Conservation (phyloP, 164 flowering plant species). For the Brasenia schreberi region DNA sequence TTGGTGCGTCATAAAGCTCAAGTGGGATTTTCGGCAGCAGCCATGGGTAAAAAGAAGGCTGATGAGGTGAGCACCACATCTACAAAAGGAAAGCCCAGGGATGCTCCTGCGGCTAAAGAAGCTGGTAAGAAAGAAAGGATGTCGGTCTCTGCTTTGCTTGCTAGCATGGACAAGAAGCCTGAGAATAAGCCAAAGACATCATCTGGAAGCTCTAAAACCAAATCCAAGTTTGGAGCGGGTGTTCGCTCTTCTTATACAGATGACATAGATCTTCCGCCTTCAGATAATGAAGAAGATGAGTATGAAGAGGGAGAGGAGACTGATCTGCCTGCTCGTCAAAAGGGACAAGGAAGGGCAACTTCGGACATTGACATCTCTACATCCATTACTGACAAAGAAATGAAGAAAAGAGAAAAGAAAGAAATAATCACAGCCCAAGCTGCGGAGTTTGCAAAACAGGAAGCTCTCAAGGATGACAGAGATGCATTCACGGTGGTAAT, state of each 20-base stretch:
- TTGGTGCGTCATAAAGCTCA: no score
- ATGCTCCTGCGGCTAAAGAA: background rate
- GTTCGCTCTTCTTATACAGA: constrained; percentile 43
- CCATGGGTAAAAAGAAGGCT: background rate
- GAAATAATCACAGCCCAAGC: constrained; percentile 40
- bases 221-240: constrained; percentile 16
- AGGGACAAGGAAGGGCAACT: background rate
- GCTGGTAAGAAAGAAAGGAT: constrained; percentile 28
- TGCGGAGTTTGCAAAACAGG: constrained; percentile 37
- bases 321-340: background rate
- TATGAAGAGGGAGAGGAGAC: constrained; percentile 10
- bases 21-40: no score
- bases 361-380: background rate
- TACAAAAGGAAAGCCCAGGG: background rate
- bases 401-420: constrained; percentile 68
- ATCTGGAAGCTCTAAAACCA: constrained; percentile 18
- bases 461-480: constrained; percentile 66
- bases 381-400: constrained; percentile 28
- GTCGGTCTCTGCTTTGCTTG: constrained; percentile 66
- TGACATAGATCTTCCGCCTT: constrained; percentile 74
- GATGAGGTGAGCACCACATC: background rate
- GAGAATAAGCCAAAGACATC: constrained; percentile 47
- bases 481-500: constrained; percentile 45
- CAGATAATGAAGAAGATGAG: constrained; percentile 38
- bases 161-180: constrained; percentile 66